These are phyloP conservation scores for Phytopythium delawarense DNA, from an alignment of 352 stramenopile genomes.

Conservation along the genomic window DNA sequence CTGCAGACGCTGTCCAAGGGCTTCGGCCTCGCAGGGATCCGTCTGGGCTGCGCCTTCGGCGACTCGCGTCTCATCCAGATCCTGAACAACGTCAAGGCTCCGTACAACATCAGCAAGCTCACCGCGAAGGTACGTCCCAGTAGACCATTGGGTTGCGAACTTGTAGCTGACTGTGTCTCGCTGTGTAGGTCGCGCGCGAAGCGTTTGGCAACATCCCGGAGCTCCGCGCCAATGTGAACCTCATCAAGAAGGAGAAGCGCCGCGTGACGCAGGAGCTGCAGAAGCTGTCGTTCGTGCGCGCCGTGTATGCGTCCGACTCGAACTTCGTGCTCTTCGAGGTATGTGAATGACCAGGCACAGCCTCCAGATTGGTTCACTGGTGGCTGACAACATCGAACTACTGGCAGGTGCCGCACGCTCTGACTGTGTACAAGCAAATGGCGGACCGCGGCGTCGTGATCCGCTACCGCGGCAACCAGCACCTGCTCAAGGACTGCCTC, in stretches of 20 bases:
- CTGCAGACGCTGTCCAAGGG: conserved; percentile 98
- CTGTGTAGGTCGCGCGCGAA: conserved; percentile 46
- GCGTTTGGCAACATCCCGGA: conserved; percentile 54
- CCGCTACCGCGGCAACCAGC: conserved; percentile 95
- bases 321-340: conserved; percentile 98
- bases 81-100: conserved; percentile 99
- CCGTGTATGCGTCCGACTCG: conserved; percentile 93
- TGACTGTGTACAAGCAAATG: conserved; percentile 94
- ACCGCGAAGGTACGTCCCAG: conserved; percentile 65
- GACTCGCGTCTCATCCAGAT: conserved; percentile 93
- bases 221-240: conserved; percentile 52
- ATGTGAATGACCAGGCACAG: neutral
- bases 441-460: conserved; percentile 93
- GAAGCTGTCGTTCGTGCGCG: conserved; percentile 89
- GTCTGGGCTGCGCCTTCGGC: conserved; percentile 90
- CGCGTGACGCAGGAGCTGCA: conserved; percentile 81
- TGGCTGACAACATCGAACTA: neutral
- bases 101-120: conserved; percentile 99
- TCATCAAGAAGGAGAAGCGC: conserved; percentile 84
- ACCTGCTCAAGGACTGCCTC: conserved; percentile 94
- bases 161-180: neutral
- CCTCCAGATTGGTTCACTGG: neutral
- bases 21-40: conserved; percentile 97
- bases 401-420: conserved; percentile 77
- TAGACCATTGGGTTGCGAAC: neutral